phyloP scores from a whole-genome alignment of 805 yeast species.

The Kodamaea restingae region DNA sequence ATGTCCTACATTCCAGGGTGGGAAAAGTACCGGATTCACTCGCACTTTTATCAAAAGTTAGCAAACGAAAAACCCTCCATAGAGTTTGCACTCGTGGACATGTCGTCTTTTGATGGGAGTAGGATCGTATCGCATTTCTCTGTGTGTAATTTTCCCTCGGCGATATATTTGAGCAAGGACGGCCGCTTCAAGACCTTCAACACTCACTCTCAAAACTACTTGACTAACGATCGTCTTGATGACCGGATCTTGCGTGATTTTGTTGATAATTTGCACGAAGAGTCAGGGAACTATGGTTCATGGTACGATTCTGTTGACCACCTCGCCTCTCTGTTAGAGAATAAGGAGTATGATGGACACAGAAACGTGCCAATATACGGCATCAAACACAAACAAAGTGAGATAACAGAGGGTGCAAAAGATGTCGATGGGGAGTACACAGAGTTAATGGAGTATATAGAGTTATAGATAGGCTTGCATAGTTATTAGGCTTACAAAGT shows the following conservation, averaged over 20 bases:
- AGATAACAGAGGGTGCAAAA: conserved; percentile 7
- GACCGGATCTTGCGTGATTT: conserved; percentile 15
- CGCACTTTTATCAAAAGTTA: conserved; percentile 32
- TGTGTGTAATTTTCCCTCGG: conserved; percentile 32
- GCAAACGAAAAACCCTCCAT: conserved; percentile 15
- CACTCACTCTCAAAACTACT: conserved; percentile 20
- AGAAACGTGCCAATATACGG: conserved; percentile 13
- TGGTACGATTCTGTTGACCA: conserved; percentile 11
- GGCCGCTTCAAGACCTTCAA: conserved; percentile 22
- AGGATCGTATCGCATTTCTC: conserved; percentile 21
- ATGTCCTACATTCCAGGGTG: conserved; percentile 24
- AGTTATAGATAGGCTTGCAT: conserved; percentile 6
- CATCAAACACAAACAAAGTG: conserved; percentile 12
- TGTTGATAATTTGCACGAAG: conserved; percentile 6
- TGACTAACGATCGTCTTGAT: conserved; percentile 15
- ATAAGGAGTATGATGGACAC: conserved; percentile 12
- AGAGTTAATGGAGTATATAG: conserved; percentile 14
- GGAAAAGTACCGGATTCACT: conserved; percentile 28
- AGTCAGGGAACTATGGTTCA: conserved; percentile 7
- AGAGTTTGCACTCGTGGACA: conserved; percentile 24
- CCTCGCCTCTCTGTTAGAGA: conserved; percentile 9
- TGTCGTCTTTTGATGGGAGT: conserved; percentile 16
- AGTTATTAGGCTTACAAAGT: too few species aligned
- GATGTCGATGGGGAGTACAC: conserved; percentile 19
- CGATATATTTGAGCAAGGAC: conserved; percentile 22